A percentile compares a stretch with the other conserved stretches of the same genome.
Conservation (phyloP, 2,329 filamentous ascomycete genomes). For the Pyrenochaeta sp. region DNA sequence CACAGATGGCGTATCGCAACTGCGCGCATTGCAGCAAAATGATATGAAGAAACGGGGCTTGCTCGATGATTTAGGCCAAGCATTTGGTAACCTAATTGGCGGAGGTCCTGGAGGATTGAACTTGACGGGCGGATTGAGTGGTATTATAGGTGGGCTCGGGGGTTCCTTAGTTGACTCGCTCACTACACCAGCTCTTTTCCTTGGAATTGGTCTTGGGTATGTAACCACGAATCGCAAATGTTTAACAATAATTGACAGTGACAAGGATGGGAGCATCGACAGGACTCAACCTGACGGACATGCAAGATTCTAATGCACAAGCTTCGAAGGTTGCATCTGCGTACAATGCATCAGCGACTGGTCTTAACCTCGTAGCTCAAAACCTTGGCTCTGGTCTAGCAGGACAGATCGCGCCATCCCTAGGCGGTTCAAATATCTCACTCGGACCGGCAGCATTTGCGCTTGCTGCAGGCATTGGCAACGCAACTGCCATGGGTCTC, state of each 20-base stretch:
- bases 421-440: conserved; percentile 6
- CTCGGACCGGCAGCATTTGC: conserved; percentile 32
- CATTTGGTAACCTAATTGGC: conserved; percentile 12
- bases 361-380: conserved; percentile 32
- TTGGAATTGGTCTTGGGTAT: conserved; percentile 41
- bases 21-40: conserved; percentile 8
- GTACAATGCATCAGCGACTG: conserved; percentile 29
- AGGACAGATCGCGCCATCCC: conserved; percentile 25
- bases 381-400: conserved; percentile 34
- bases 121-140: conserved; percentile 18
- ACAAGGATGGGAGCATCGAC: conserved; percentile 33
- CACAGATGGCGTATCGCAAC: conserved; percentile 17
- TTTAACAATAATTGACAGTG: conserved; percentile 8
- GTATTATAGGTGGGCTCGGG: conserved; percentile 20
- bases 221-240: background rate
- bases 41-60: conserved; percentile 12
- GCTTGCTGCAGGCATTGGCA: conserved; percentile 37
- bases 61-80: conserved; percentile 14
- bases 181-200: conserved; percentile 35
- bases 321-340: conserved; percentile 27
- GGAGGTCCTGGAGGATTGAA: conserved; percentile 8
- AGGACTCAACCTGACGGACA: conserved; percentile 34
- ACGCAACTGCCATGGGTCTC: conserved; percentile 33
- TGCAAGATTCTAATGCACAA: conserved; percentile 19
- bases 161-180: conserved; percentile 18